Percentiles rank a stretch among this genome's conserved stretches.
Conservation (phyloP, 1,139 yeast species). For the Zygosaccharomyces pseudobailii region DNA sequence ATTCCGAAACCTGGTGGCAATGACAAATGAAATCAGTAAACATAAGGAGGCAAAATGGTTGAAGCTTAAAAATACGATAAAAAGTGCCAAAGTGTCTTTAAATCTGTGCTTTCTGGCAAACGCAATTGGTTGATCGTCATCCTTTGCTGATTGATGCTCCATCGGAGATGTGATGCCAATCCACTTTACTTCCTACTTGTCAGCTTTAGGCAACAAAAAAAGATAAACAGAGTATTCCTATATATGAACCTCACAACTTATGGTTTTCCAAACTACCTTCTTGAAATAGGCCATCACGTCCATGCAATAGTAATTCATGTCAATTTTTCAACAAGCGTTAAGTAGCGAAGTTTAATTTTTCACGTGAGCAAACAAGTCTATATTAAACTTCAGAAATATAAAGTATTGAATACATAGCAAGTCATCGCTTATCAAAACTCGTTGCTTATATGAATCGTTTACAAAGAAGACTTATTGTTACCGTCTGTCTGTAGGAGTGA, state of each 20-base stretch:
- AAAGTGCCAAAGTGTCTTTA: conserved; percentile 31
- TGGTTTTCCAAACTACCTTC: neutral
- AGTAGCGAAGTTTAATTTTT: neutral
- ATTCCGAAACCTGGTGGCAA: conserved; percentile 26
- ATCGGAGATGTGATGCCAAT: conserved; percentile 1
- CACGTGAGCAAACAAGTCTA: neutral
- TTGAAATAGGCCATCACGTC: neutral
- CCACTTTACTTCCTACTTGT: neutral
- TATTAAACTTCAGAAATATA: neutral
- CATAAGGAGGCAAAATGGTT: conserved; percentile 27
- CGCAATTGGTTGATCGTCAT: conserved; percentile 14
- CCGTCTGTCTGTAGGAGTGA: conserved; percentile 6
- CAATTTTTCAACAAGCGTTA: conserved; percentile 2
- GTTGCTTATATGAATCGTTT: neutral
- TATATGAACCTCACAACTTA: neutral
- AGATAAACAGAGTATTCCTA: neutral
- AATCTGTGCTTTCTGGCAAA: conserved; percentile 27
- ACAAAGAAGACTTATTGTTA: neutral
- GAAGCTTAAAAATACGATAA: conserved; percentile 30
- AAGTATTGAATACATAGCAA: conserved; percentile 1
- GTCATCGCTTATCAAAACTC: neutral
- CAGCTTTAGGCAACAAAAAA: neutral
- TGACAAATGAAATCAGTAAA: conserved; percentile 23
- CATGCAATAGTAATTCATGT: neutral
- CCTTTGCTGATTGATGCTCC: conserved; percentile 2